A percentile compares a stretch with the other conserved stretches of the same genome.
phyloP scores from a whole-genome alignment of 192 early-diverging fungal species.

The Coemansia sp. region DNA sequence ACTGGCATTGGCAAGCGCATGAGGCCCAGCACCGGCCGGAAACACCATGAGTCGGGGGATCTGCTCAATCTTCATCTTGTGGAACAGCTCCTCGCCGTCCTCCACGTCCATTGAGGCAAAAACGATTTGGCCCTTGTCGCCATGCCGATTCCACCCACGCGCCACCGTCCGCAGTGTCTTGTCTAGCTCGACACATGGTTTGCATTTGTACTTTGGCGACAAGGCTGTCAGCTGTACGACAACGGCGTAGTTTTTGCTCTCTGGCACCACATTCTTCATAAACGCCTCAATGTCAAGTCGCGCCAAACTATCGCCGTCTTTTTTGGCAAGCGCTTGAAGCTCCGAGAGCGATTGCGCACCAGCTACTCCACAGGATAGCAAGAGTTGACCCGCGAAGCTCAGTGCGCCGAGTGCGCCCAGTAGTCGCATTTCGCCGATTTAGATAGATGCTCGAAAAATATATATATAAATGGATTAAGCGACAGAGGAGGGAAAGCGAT shows the following conservation, averaged over 20 bases:
- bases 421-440: constrained; percentile 15
- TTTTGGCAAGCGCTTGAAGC: constrained; percentile 19
- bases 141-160: constrained; percentile 40
- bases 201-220: constrained; percentile 47
- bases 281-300: constrained; percentile 25
- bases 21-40: constrained; percentile 32
- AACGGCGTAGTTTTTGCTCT: constrained; percentile 46
- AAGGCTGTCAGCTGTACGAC: constrained; percentile 51
- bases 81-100: constrained; percentile 49
- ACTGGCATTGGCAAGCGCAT: constrained; percentile 28
- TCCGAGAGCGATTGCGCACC: constrained; percentile 23
- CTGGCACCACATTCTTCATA: constrained; percentile 37
- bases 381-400: not conserved
- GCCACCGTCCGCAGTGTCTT: constrained; percentile 33
- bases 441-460: not conserved
- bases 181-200: constrained; percentile 32
- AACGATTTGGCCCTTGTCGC: constrained; percentile 11
- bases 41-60: constrained; percentile 49
- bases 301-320: constrained; percentile 35
- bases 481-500: not conserved
- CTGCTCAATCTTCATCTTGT: constrained; percentile 43
- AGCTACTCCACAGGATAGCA: not conserved
- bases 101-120: constrained; percentile 51
- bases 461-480: not conserved
- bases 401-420: constrained; percentile 9